These are phyloP conservation scores for Daldinia sp. DNA, from an alignment of 2,329 filamentous ascomycete genomes.

Conservation along the genomic window DNA sequence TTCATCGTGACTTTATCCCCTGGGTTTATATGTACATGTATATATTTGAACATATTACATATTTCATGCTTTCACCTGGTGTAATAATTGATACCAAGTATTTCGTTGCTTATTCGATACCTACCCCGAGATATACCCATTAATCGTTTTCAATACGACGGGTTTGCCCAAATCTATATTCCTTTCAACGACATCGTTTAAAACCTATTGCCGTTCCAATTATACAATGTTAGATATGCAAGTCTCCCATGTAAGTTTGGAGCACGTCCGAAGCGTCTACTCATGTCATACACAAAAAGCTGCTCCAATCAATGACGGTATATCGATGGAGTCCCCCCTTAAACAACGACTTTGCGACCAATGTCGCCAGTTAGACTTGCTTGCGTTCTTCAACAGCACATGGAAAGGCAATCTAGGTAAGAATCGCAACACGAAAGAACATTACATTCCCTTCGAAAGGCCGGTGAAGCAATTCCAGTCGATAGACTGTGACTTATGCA, in stretches of 20 bases:
- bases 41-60: too few species aligned
- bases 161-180: background rate
- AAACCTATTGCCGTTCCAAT: too few species aligned
- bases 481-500: background rate
- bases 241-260: too few species aligned
- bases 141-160: background rate
- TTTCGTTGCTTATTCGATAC: background rate
- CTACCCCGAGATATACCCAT: background rate
- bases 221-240: too few species aligned
- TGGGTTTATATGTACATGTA: too few species aligned
- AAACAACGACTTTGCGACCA: background rate
- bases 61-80: background rate
- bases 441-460: background rate
- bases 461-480: background rate
- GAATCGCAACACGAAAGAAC: background rate
- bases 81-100: background rate
- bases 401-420: too few species aligned
- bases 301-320: background rate
- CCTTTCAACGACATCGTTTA: too few species aligned
- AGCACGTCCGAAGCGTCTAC: background rate
- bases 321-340: background rate
- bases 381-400: background rate
- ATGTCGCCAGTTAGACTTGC: background rate
- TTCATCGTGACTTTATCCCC: too few species aligned
- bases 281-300: background rate